phyloP scores from a whole-genome alignment of 2,329 filamentous ascomycete genomes.

The Sporothrix protearum region DNA sequence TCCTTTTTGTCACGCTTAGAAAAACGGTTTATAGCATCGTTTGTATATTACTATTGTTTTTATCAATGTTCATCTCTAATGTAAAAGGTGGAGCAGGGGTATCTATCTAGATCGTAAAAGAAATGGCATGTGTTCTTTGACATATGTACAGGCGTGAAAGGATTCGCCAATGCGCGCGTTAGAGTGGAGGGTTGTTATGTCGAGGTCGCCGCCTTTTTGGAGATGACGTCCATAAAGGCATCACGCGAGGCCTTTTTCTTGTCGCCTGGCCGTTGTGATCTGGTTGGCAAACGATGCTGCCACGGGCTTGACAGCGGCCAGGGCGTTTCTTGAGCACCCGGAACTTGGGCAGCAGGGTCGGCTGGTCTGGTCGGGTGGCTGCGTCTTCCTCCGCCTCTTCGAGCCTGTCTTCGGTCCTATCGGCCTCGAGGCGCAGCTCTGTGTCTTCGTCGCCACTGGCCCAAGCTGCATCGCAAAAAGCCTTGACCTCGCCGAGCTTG shows the following conservation, averaged over 20 bases:
- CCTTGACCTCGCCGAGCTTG: constrained; percentile 36
- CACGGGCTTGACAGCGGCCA: constrained; percentile 29
- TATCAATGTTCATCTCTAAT: background rate
- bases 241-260: constrained; percentile 16
- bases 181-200: background rate
- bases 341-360: constrained; percentile 34
- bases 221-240: constrained; percentile 10
- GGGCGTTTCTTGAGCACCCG: constrained; percentile 31
- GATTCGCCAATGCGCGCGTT: background rate
- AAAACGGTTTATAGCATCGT: background rate
- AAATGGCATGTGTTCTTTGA: background rate
- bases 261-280: constrained; percentile 19
- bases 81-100: background rate
- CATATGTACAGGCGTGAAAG: background rate
- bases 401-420: background rate
- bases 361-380: background rate
- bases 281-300: constrained; percentile 21
- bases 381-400: background rate
- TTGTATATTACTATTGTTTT: constrained; percentile 12
- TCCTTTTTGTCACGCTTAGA: background rate
- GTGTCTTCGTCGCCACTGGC: constrained; percentile 18
- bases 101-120: constrained; percentile 13
- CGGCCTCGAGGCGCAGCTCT: background rate
- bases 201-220: background rate
- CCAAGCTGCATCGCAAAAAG: constrained; percentile 40